Base-by-base conservation (phyloP, 345 rosid genomes). In the Pistacia vera region DNA sequence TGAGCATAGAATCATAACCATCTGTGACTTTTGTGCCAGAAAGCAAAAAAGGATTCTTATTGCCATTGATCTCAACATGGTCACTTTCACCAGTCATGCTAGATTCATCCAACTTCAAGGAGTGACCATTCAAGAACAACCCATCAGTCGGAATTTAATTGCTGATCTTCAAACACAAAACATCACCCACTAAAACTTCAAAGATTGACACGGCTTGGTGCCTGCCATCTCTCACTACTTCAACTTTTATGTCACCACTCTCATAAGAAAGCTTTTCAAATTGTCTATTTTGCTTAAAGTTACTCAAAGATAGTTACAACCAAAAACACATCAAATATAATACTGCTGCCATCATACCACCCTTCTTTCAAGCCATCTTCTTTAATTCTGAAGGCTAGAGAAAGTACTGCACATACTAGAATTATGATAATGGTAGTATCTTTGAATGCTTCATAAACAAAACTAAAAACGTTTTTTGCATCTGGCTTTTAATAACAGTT, bases 131-230 rank as follows among this genome's bases (percentile, higher is more conserved):
- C 49, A 56, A 41, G 49, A 80, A 59, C 58, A 80, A 20, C 56
- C 80, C 83, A 36, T 80, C 77, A 4, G 77, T 77, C 0, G 80
- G 83, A 35, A 81, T 17, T 63, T 73, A 75, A 65, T 73, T 72
- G 2, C 84, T 81, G 0, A 57, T 74, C 59, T 77, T 73, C 58
- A 73, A 52, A 36, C 6, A 64, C 35, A 81, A 78, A 57, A 77
- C 48, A 60, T 73, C 84, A 3, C 81, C 84, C 1, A 77, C 78
- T 33, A 81, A 78, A 11, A 81, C 60, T 3, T 81, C 81, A 35
- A 63, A 63, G 4, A 58, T 69, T 0, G 73, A 74, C 3, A 77
- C 22, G 2, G 12, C 0, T 8, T 25, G 36, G 51, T 0, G 49
- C 48, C 66, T 41, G 33, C 81, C 76, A 20, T 12, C 63, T 64